Conservation (phyloP, 345 rosid genomes). For the Pistacia atlantica region DNA sequence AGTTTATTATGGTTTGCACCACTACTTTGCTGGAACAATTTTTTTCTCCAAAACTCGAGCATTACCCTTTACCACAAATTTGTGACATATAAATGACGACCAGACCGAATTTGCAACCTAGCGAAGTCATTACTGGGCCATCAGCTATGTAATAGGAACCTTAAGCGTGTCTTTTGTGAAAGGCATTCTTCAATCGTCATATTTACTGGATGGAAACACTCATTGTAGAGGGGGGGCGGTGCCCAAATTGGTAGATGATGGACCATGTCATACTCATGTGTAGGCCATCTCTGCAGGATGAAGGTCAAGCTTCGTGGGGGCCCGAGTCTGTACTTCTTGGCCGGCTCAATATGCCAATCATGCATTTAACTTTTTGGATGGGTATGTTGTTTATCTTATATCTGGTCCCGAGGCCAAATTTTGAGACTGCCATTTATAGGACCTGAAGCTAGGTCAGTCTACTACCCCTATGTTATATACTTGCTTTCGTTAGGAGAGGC, state of each 20-base stretch:
- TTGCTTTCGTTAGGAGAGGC: not conserved
- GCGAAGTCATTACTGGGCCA: not conserved
- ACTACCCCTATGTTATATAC: not conserved
- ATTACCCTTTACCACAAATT: not conserved
- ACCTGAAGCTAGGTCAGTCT: not conserved
- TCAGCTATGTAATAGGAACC: not conserved
- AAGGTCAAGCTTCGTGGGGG: conserved; percentile 5
- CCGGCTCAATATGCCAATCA: conserved; percentile 10
- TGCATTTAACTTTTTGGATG: not conserved
- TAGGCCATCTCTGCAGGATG: not conserved
- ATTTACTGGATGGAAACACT: not conserved
- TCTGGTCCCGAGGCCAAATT: not conserved
- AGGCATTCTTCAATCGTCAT: not conserved
- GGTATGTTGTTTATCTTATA: not conserved
- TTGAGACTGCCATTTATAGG: not conserved
- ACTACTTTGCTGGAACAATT: not conserved
- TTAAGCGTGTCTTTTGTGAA: not conserved
- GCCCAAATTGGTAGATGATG: not conserved
- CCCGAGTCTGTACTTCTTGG: not conserved
- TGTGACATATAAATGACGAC: not conserved
- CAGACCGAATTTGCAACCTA: not conserved
- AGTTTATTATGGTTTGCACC: not conserved
- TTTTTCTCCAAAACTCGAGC: not conserved
- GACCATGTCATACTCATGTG: not conserved
- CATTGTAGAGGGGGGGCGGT: not conserved